phyloP scores from a whole-genome alignment of 257 asterid genomes.

The Solanum clarkiae region DNA sequence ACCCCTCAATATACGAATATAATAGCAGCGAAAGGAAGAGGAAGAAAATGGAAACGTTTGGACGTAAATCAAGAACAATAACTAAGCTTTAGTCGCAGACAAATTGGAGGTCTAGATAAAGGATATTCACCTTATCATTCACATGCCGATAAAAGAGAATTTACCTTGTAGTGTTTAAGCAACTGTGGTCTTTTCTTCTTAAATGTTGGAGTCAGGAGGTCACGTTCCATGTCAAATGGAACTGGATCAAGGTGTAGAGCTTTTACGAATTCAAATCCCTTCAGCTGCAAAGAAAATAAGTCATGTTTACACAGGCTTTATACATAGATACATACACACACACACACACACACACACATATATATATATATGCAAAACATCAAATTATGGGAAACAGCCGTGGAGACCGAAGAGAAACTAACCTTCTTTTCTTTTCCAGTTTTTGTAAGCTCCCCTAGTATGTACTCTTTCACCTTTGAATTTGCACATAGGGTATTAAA shows the following conservation, averaged over 20 bases:
- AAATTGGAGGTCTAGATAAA: neutral
- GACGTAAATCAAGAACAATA: neutral
- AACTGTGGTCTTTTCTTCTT: conserved; percentile 92
- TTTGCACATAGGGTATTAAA: conserved; percentile 56
- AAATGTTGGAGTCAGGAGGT: conserved; percentile 90
- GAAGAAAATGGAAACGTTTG: neutral
- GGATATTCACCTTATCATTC: neutral
- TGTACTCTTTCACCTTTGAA: conserved; percentile 47
- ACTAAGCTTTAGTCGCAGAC: neutral
- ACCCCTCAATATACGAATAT: too few species aligned
- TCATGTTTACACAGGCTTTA: conserved; percentile 2
- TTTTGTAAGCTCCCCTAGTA: conserved; percentile 59
- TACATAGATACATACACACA: too few species aligned
- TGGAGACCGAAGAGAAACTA: neutral
- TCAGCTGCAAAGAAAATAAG: conserved; percentile 41
- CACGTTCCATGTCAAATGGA: conserved; percentile 92
- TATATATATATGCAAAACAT: neutral
- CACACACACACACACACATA: too few species aligned
- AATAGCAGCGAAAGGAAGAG: neutral
- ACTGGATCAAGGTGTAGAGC: conserved; percentile 87
- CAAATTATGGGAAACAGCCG: neutral
- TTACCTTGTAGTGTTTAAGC: conserved; percentile 83
- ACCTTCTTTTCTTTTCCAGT: conserved; percentile 84
- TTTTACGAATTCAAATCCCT: conserved; percentile 79
- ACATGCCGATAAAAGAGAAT: neutral